Evolutionary conservation across 495 filamentous ascomycete genomes (phyloP), one percentile per base, ranked within the genome.

Genomic region (Podospora comata): DNA sequence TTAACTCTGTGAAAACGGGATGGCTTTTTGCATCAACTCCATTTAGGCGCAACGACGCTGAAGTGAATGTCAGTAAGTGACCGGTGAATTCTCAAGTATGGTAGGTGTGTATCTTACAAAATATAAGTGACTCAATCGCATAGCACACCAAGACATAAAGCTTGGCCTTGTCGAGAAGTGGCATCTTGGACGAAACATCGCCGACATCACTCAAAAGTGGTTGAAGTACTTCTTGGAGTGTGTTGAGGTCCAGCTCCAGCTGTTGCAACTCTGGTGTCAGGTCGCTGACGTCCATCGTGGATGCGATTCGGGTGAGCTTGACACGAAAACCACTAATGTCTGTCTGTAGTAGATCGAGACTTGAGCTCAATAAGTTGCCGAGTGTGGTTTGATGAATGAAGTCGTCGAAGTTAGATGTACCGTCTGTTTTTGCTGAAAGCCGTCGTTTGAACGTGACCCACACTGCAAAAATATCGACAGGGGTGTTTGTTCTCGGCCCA

Each of bases 101-200:
- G 20, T 53, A 23, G 23, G 26, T 11, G 1, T 3, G 39, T 27
- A 18, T 20, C 88, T 67, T 78, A 96, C 92, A 94, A 78, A 96
- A 98, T 23, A 98, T 77, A 16, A 97, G 80, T n/a, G 92, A 96
- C 70, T 98, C 93, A 62, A 99, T 87, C 0, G 93, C 86, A 76
- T 98, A 98, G 0, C 92, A 89, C 59, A 87, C 80, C 34, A 95
- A 78, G 19, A 96, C 89, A 73, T 95, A 91, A 66, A 97, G 87
- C 80, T 97, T 96, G 20, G 95, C 94, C 77, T 92, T 95, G 82
- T 99, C 95, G 66, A 97, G 82, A 11, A 99, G 83, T 1, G 96
- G 93, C 39, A 99, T 81, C 76, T 92, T 95, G 66, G 85, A 87
- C 5, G 92, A 87, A 9, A 85, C 82, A 62, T 90, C 87, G 26